Evolutionary conservation across 2,329 filamentous ascomycete species (phyloP), one percentile per base, ranked within the genome.

Genomic region (Emericellopsis atlantica): DNA sequence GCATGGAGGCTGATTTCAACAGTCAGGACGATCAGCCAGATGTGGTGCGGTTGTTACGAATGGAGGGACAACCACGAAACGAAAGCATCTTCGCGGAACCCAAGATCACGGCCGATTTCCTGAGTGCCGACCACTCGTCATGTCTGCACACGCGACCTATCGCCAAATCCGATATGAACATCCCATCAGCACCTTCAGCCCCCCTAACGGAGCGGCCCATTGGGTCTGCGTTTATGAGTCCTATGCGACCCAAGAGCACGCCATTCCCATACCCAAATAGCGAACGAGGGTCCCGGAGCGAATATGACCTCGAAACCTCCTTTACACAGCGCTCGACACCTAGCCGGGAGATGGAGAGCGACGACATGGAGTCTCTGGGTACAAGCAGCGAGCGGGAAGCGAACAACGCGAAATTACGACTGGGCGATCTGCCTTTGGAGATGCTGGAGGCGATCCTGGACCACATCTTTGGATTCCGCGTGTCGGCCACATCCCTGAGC

Each of bases 381-480:
- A 7, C 26, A 12, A 29, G 26, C 26, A 6, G 12, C 26, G 26
- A 29, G 26, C 26, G 12, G 26, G 26, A 29, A 9, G 26, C 26
- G 26, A 29, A 3, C 26, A 29, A 29, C 9, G 8, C 26, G 12
- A 29, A 29, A 12, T 12, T 29, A 29, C 37, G 36, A 9, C 38
- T 36, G 23, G 35, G 16, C 18, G 58, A 74, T 46, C 62, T 85
- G 2, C 81, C 82, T 2, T 69, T 73, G 42, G 81, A 86, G 55
- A 81, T 87, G 11, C 80, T 84, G 53, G 80, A 84, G 50, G 74
- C 73, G 42, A 79, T 86, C 41, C 63, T 86, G 12, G 81, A 86
- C 54, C 73, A 83, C 48, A 60, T 85, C 2, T 84, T 85, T 50
- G 81, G 80, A 4, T 78, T 81, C 44, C 72, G 78, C 37, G 72